A percentile compares a stretch with the other conserved stretches of the same genome.
phyloP scores from a whole-genome alignment of 768 basidiomycete species.

The Ephemerocybe angulata region DNA sequence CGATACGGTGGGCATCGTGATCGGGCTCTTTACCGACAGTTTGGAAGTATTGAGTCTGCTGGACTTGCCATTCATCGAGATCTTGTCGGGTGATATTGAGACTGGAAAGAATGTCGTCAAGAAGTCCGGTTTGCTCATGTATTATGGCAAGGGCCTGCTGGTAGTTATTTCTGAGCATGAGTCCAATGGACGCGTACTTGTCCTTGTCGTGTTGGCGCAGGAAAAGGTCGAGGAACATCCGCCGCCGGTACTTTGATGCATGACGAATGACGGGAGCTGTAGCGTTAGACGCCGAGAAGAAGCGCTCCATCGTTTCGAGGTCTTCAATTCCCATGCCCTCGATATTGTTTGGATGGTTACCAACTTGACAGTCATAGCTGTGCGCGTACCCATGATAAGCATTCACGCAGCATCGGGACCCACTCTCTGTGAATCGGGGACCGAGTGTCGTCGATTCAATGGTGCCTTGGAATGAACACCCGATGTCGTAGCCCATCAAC shows the following conservation, averaged over 20 bases:
- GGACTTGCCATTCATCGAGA: slow-evolving; percentile 18
- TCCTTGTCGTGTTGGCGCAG: background rate
- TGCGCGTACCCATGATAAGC: slow-evolving; percentile 28
- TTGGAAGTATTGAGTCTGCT: slow-evolving; percentile 18
- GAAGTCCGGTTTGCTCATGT: background rate
- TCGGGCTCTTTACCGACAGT: slow-evolving; percentile 10
- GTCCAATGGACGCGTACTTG: slow-evolving; percentile 1
- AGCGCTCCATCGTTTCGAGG: slow-evolving; percentile 21
- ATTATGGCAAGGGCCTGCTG: slow-evolving; percentile 21
- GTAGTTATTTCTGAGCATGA: slow-evolving; percentile 17
- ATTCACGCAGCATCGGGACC: slow-evolving; percentile 15
- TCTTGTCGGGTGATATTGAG: background rate
- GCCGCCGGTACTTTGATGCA: background rate
- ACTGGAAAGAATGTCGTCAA: slow-evolving; percentile 2
- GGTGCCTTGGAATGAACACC: slow-evolving; percentile 24
- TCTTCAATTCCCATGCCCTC: slow-evolving; percentile 21
- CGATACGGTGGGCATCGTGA: slow-evolving; percentile 14
- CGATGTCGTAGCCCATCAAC: slow-evolving; percentile 27
- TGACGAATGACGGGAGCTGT: background rate
- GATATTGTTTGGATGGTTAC: slow-evolving; percentile 14
- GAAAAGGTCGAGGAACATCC: background rate
- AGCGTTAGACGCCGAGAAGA: slow-evolving; percentile 13
- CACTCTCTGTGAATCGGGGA: background rate
- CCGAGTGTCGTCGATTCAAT: slow-evolving; percentile 20
- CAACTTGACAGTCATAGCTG: slow-evolving; percentile 18